Evolutionary conservation across 495 filamentous ascomycete genomes (phyloP).

Genomic region (Hypoxylon perforatum): DNA sequence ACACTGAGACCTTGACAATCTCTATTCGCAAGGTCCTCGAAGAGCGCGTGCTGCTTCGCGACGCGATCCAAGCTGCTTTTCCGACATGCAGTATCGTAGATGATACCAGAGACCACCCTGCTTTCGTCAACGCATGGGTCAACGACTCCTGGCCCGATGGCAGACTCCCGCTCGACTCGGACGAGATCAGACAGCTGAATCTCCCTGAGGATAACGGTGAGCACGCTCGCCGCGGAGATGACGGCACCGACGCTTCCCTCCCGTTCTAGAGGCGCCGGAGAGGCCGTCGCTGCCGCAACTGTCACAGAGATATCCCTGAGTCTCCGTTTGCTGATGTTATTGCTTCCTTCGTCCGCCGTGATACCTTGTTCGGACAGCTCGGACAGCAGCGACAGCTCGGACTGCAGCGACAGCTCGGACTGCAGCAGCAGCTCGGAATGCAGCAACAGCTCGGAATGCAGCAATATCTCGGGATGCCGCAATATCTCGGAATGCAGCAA

Average conservation of each 20-base stretch:
- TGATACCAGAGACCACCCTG: constrained; percentile 8
- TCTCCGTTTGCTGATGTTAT: not conserved
- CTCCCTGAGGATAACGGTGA: not conserved
- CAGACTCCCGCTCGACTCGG: not conserved
- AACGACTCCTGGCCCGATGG: constrained; percentile 20
- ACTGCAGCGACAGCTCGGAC: too few relatives aligned
- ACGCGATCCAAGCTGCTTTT: not conserved
- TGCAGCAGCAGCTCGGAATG: too few relatives aligned
- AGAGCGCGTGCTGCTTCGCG: constrained; percentile 24
- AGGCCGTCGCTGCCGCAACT: not conserved
- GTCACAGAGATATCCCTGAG: not conserved
- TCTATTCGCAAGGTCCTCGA: constrained; percentile 33
- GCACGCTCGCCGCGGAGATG: constrained; percentile 10
- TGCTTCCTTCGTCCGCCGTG: not conserved
- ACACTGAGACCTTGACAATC: constrained; percentile 38
- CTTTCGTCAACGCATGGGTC: not conserved
- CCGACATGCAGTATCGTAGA: constrained; percentile 35
- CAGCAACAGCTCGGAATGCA: too few relatives aligned
- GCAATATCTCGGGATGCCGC: too few relatives aligned
- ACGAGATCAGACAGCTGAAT: not conserved
- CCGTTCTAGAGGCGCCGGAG: constrained; percentile 5
- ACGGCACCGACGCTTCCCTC: constrained; percentile 1
- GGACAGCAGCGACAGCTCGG: too few relatives aligned
- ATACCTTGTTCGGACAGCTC: not conserved
- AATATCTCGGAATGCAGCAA: too few relatives aligned